Base-by-base conservation (phyloP, 2,329 filamentous ascomycete species). In the Penicillium sp. region DNA sequence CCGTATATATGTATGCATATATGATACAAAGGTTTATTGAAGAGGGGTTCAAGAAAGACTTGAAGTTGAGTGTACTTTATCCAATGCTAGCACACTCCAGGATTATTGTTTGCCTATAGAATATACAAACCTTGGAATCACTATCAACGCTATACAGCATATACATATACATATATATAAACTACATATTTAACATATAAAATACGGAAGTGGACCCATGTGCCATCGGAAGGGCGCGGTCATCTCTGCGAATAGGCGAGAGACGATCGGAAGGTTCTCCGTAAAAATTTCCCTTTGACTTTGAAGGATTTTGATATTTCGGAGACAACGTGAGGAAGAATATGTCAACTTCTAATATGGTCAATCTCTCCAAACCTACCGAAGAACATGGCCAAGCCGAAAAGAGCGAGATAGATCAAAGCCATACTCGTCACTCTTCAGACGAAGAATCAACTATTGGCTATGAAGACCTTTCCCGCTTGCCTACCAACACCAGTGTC, bases 401-500 rank as follows among this genome's bases (percentile, higher is more conserved):
- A 28, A 36, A 50, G 22, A 31, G 19, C 16, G 22, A 38, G 9
- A 28, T 33, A 35, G 14, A 26, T 25, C 17, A 5, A 43, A 17
- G 11, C 28, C 28, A 43, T 11, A 28, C 28, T 19, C 9, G 28
- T 12, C 28, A 26, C 14, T 36, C 45, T 26, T 55, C 53, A 28
- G 53, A 55, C 8, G 53, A 55, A 33, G 52, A 55, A 37, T 55
- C 52, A 22, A n/a, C 30, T 3, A 28, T 54, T n/a, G 46, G 11
- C 16, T 9, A 9, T 48, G 42, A 44, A 10, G 31, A 59, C 25
- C 58, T 71, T 26, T 49, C 61, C 14, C 65, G 60, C 12, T 50
- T 61, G 1, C 58, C 60, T 4, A 70, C 67, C 14, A 67, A 69
- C 41, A 53, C 59, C 35, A 71, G 69, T 47, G 61, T 66, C n/a